Base-by-base conservation (phyloP, 2,329 filamentous ascomycete genomes). In the Ambrosiella beaveri region DNA sequence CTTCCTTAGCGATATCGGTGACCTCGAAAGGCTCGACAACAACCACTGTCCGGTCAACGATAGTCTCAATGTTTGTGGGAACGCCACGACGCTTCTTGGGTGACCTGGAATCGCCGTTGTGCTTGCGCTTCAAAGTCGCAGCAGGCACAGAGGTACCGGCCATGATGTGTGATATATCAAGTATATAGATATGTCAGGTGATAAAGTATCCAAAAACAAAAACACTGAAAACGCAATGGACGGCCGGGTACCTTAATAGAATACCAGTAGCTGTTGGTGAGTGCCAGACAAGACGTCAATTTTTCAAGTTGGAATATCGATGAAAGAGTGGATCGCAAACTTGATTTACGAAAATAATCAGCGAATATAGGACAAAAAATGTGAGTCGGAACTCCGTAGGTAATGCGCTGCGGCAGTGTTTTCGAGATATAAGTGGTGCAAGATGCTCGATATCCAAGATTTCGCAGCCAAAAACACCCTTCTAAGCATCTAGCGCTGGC, bases 71-170 rank as follows among this genome's bases (percentile, higher is more conserved):
- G 15, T 38, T 13, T 2, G 15, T 13, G 15, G 13, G 19, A 15
- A 54, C 56, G 39, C 59, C 56, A 27, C 53, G 51, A 19, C 59
- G 56, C 51, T 60, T 60, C 38, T 50, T 47, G 54, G 57, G 59
- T 27, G 56, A 38, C 56, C 58, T 60, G 44, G 59, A 56, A 38
- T 58, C 59, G 56, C 59, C 59, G 19, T 56, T 37, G 37, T 60
- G 59, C 45, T 60, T 60, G 56, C 59, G 59, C 59, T 60, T 60
- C n/a, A 58, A 19, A 49, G 58, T 52, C 38, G 58, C 50, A 15
- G 58, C 40, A 15, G 59, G 39, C 13, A 37, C 45, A 51, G 56
- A 56, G 45, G 36, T 47, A 38, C 59, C 52, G 39, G 59, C 56
- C 59, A 60, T 60, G 35, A 15, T 50, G 51, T 36, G 44, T 11